phyloP scores from a whole-genome alignment of 1,139 yeast genomes.

The Geotrichum reessii region DNA sequence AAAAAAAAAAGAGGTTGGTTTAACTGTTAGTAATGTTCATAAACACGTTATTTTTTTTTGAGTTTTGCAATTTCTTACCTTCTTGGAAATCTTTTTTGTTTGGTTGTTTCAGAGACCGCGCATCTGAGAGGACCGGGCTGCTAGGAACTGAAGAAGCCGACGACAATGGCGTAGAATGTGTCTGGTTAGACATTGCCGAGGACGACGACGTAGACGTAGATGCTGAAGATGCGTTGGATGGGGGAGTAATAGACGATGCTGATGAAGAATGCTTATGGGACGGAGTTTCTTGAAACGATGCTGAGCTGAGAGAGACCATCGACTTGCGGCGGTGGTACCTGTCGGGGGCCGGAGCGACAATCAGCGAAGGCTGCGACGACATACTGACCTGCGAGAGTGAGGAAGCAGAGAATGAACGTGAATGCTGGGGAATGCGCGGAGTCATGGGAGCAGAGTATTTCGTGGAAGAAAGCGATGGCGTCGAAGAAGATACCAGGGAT shows the following conservation, averaged over 20 bases:
- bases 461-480: constrained; percentile 13
- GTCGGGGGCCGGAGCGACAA: constrained; percentile 26
- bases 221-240: constrained; percentile 14
- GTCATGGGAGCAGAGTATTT: not conserved
- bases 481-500: constrained; percentile 8
- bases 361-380: constrained; percentile 14
- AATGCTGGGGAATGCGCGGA: constrained; percentile 7
- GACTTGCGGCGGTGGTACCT: constrained; percentile 32
- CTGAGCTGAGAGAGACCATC: constrained; percentile 16
- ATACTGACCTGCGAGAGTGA: constrained; percentile 4
- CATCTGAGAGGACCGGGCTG: constrained; percentile 9
- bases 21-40: not conserved
- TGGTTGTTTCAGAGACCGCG: constrained; percentile 2
- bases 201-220: constrained; percentile 19
- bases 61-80: constrained; percentile 1
- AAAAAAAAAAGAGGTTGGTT: not conserved
- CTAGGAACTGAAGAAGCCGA: constrained; percentile 14
- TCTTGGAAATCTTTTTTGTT: not conserved
- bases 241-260: constrained; percentile 17
- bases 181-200: constrained; percentile 14
- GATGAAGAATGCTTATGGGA: constrained; percentile 5
- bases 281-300: constrained; percentile 11
- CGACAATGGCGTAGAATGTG: constrained; percentile 14
- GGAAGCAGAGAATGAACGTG: constrained; percentile 13
- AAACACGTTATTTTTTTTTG: not conserved